Base-by-base conservation (phyloP, 208 protist species). In the Crithidia brevicula region DNA sequence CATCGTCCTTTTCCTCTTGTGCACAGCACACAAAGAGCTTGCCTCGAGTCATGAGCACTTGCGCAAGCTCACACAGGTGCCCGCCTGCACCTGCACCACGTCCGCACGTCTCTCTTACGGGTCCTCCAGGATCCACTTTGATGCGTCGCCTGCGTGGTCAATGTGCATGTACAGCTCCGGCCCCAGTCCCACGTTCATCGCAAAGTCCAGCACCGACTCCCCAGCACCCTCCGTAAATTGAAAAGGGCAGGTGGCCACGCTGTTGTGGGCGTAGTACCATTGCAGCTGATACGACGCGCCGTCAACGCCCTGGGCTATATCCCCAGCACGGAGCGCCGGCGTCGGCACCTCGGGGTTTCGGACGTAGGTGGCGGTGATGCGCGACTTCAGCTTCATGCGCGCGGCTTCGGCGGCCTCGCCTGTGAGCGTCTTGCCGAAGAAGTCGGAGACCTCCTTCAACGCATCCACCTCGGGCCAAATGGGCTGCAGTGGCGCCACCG, bases 171-270 rank as follows among this genome's bases (percentile, higher is more conserved):
- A 65, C 34, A 81, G 59, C 78, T 93, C 88, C 9, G 54, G 69
- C 1, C 78, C 84, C 4, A 93, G 50, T 3, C 69, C 60, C 25
- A 77, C 56, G 25, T 81, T 77, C 25, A 72, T 61, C 11, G 77
- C 80, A 36, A 82, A 89, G 78, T 93, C 82, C 1, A 93, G 47
- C 42, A 77, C 72, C 15, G 65, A 38, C 52, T 79, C 50, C 10
- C 85, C 84, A 16, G 56, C 60, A 0, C 68, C 79, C 57, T 89
- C 73, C 4, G 88, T 79, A 56, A 93, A 87, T 34, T 90, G 77
- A 47, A 54, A 85, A 15, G 88, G 84, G n/a, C 85, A 74, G 22
- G 77, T 87, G 38, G 82, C 67, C 34, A 88, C 66, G 57, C 79
- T 86, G 33, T 67, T 58, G 28, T 83, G 82, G 23, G 31, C 27